Evolutionary conservation across 2,329 filamentous ascomycete genomes (phyloP).

Genomic region (Calycina herbarum): DNA sequence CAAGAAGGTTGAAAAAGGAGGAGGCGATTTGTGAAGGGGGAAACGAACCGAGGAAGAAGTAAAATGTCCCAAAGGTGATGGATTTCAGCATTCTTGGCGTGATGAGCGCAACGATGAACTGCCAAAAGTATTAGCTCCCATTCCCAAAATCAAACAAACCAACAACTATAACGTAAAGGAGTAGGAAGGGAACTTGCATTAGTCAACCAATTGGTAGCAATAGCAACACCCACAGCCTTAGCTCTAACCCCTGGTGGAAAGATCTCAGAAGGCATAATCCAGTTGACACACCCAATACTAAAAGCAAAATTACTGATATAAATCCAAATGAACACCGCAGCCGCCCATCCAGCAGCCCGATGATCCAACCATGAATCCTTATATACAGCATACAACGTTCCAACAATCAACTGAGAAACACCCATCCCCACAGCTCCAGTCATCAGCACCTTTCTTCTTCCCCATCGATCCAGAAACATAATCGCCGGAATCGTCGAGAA

Average conservation of each 20-base stretch:
- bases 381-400: constrained; percentile 59
- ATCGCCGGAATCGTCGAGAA: constrained; percentile 66
- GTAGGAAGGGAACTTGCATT: constrained; percentile 17
- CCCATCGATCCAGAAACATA: constrained; percentile 61
- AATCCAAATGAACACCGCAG: constrained; percentile 39
- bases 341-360: constrained; percentile 41
- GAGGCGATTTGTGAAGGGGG: constrained; percentile 32
- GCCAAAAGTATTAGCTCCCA: not conserved
- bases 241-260: constrained; percentile 35
- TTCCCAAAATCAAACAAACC: not conserved
- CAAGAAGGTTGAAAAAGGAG: not conserved
- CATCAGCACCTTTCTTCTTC: constrained; percentile 59
- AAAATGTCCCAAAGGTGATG: constrained; percentile 45
- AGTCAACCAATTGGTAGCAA: constrained; percentile 39
- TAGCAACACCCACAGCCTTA: constrained; percentile 33
- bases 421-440: constrained; percentile 66
- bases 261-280: constrained; percentile 1
- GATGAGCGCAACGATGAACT: constrained; percentile 36
- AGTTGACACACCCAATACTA: constrained; percentile 23
- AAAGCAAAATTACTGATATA: constrained; percentile 33
- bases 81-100: constrained; percentile 35
- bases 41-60: constrained; percentile 40
- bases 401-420: constrained; percentile 62
- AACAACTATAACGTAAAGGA: not conserved
- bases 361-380: constrained; percentile 41